Conservation (phyloP, 1,139 yeast species). For the Magnusiomyces fungicola region DNA sequence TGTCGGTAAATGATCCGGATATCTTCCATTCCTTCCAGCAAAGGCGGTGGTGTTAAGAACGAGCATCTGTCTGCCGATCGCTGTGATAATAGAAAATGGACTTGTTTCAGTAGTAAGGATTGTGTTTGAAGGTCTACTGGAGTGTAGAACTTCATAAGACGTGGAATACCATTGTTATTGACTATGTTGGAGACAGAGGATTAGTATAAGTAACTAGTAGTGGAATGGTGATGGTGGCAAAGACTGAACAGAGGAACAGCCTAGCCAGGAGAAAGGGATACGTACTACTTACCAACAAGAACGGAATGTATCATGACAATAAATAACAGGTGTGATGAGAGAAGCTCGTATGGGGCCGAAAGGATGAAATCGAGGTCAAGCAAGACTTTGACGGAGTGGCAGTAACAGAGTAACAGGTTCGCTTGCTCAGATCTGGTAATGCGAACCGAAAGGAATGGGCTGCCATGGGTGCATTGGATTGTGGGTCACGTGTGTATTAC, state of each 20-base stretch:
- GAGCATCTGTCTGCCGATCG: slow-evolving; percentile 71
- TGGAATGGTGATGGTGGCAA: background rate
- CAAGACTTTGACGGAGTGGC: too few relatives aligned
- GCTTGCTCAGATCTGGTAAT: too few relatives aligned
- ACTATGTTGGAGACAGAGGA: slow-evolving; percentile 43
- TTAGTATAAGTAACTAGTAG: slow-evolving; percentile 22
- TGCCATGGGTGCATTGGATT: too few relatives aligned
- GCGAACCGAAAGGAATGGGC: too few relatives aligned
- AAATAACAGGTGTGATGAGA: too few relatives aligned
- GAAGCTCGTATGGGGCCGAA: too few relatives aligned
- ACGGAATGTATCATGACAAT: slow-evolving; percentile 83
- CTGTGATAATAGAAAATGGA: slow-evolving; percentile 59
- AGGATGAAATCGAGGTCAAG: too few relatives aligned
- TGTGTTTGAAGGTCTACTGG: slow-evolving; percentile 80
- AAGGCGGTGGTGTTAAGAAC: slow-evolving; percentile 71
- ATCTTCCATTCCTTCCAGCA: slow-evolving; percentile 44
- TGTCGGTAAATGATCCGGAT: slow-evolving; percentile 89
- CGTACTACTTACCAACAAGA: slow-evolving; percentile 67
- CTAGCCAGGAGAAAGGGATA: slow-evolving; percentile 1
- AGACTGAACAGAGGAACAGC: background rate
- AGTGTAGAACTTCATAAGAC: slow-evolving; percentile 86
- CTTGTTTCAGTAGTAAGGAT: slow-evolving; percentile 63
- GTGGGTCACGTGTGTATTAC: too few relatives aligned
- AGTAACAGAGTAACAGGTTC: too few relatives aligned
- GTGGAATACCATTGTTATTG: slow-evolving; percentile 87